phyloP scores from a whole-genome alignment of 179 eudicot genomes.

The Pouteria campechiana region DNA sequence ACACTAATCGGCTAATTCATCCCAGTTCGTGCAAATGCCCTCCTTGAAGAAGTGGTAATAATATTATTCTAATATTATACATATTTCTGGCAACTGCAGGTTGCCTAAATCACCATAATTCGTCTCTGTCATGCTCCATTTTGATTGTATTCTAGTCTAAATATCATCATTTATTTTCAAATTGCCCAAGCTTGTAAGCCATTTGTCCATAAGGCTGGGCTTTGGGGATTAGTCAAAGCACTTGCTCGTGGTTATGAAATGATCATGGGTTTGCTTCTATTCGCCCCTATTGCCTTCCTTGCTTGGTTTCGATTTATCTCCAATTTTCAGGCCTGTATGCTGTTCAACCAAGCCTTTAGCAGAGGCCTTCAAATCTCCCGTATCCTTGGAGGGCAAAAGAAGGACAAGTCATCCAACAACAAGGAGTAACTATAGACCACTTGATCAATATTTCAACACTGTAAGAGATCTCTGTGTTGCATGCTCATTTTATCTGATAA shows the following conservation, averaged over 20 bases:
- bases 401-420: conserved; percentile 59
- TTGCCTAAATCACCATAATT: too few relatives aligned
- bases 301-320: conserved; percentile 98
- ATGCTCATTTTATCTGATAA: too few relatives aligned
- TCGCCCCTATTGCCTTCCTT: conserved; percentile 85
- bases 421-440: conserved; percentile 43
- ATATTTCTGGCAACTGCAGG: too few relatives aligned
- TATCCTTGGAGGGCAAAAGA: conserved; percentile 78
- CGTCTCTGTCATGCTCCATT: too few relatives aligned
- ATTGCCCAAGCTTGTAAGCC: conserved; percentile 86
- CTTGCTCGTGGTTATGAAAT: conserved; percentile 89
- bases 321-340: conserved; percentile 75
- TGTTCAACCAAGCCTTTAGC: conserved; percentile 91
- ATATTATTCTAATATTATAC: too few relatives aligned
- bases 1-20: too few relatives aligned
- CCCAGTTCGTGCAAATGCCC: too few relatives aligned
- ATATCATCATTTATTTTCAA: too few relatives aligned
- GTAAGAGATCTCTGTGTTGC: too few relatives aligned
- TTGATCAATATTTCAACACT: too few relatives aligned
- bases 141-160: too few relatives aligned
- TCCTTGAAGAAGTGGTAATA: too few relatives aligned
- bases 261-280: conserved; percentile 69
- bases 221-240: conserved; percentile 78
- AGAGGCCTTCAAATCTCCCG: conserved; percentile 88
- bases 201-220: conserved; percentile 35